Base-by-base conservation (phyloP, 208 protist genomes). In the Leishmania braziliensis region DNA sequence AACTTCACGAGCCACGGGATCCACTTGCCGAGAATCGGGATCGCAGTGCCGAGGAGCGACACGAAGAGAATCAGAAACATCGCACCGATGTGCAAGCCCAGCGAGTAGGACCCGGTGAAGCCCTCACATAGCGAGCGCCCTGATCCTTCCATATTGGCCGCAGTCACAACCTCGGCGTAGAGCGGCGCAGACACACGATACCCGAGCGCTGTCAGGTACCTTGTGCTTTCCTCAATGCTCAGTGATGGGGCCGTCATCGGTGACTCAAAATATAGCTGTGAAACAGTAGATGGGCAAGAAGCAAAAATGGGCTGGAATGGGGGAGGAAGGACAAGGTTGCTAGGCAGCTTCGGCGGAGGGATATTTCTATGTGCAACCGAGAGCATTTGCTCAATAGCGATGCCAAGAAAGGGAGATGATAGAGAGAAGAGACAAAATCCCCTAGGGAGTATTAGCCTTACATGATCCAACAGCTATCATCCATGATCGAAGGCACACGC, bases 21-120 rank as follows among this genome's bases (percentile, higher is more conserved):
- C 65, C 88, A 88, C 80, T 91, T 91, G 75, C 85, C 84, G 36
- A 86, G 51, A 70, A 94, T 71, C 53, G 91, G 91, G 9, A 94
- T 83, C 29, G 75, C 51, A 48, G 79, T 87, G 36, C 91, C 91
- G 3, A 90, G 51, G 60, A 88, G 62, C 5, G 91, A 92, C 43
- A 86, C 84, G 43, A 76, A 69, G 2, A 94, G 83, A 62, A 94
- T 79, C 36, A 94, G 58, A 81, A 92, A 90, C 33, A 91, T 83
- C 20, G 81, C 75, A 29, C 65, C 81, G 58, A 92, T 74, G 77
- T 94, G 91, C 36, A 91, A 36, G 10, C 86, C 78, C n/a, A 88
- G 20, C 18, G 86, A 88, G 78, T 93, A 93, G 20, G 33, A 23
- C 8, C 89, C 89, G 14, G 54, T 18, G 16, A 84, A 77, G 51